Evolutionary conservation across 1,139 yeast genomes (phyloP).

Genomic region (Kodamaea sp.): DNA sequence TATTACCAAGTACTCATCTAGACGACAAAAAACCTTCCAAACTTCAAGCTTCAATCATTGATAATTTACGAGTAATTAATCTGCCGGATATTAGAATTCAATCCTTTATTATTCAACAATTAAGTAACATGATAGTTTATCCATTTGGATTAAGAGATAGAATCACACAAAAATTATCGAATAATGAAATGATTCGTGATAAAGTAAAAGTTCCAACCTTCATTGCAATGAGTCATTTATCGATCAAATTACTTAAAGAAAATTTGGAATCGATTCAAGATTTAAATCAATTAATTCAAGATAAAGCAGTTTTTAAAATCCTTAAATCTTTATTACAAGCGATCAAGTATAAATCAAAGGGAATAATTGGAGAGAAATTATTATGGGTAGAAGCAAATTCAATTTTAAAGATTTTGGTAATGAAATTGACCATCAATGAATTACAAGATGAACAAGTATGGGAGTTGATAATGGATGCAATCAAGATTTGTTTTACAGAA

Average conservation of each 20-base stretch:
- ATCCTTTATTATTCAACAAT: constrained; percentile 48
- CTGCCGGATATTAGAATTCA: constrained; percentile 32
- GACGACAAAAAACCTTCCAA: constrained; percentile 52
- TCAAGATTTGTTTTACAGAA: constrained; percentile 39
- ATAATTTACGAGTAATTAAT: constrained; percentile 37
- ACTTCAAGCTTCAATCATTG: constrained; percentile 51
- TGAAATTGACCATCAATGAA: constrained; percentile 23
- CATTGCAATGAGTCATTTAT: constrained; percentile 54
- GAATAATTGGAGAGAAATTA: constrained; percentile 26
- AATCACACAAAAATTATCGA: constrained; percentile 38
- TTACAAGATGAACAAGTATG: constrained; percentile 26
- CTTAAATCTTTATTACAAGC: constrained; percentile 17
- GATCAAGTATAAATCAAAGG: constrained; percentile 28
- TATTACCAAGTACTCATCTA: constrained; percentile 45
- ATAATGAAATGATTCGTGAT: constrained; percentile 23
- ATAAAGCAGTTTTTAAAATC: constrained; percentile 40
- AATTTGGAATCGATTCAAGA: constrained; percentile 32
- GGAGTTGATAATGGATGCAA: constrained; percentile 41
- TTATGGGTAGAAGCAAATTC: constrained; percentile 45
- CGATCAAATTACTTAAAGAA: constrained; percentile 40
- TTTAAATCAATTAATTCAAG: constrained; percentile 36
- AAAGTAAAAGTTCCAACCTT: constrained; percentile 60
- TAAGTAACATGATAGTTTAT: constrained; percentile 49
- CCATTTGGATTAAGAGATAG: constrained; percentile 59
- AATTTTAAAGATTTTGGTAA: constrained; percentile 24